Percentiles rank a stretch among this genome's conserved stretches.
Conservation (phyloP, 257 asterid species). For the Solanum medicagineum region DNA sequence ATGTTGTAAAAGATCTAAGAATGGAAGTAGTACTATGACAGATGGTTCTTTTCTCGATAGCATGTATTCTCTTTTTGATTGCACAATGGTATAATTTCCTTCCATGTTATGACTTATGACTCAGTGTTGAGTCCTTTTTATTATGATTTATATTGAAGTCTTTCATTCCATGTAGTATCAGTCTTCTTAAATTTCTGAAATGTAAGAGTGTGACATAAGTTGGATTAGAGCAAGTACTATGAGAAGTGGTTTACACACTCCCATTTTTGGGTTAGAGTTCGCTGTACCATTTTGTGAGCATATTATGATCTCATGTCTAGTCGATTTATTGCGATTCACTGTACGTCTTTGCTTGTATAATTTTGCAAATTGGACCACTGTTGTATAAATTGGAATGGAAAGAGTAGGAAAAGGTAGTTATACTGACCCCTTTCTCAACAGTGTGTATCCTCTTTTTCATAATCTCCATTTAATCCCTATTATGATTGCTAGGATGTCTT, state of each 20-base stretch:
- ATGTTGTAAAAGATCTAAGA: neutral
- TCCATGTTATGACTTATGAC: neutral
- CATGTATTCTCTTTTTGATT: neutral
- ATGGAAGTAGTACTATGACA: neutral
- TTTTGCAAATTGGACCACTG: neutral
- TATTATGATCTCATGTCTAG: neutral
- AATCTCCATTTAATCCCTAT: neutral
- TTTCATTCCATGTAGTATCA: neutral
- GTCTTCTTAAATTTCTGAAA: neutral
- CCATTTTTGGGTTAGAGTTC: neutral
- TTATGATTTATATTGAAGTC: neutral
- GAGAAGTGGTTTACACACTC: neutral
- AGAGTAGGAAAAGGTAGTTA: neutral
- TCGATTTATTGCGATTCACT: neutral
- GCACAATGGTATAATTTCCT: neutral
- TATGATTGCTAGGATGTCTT: neutral
- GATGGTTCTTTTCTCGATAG: neutral
- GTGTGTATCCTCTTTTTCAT: neutral
- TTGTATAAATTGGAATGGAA: neutral
- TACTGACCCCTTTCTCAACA: neutral
- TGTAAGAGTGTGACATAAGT: neutral
- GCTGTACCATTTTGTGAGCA: neutral
- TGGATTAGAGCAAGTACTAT: neutral
- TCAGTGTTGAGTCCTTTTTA: neutral
- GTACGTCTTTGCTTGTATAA: neutral